These are phyloP conservation scores for Glutinoglossum americanum DNA, from an alignment of 495 filamentous ascomycete genomes.

Conservation along the genomic window DNA sequence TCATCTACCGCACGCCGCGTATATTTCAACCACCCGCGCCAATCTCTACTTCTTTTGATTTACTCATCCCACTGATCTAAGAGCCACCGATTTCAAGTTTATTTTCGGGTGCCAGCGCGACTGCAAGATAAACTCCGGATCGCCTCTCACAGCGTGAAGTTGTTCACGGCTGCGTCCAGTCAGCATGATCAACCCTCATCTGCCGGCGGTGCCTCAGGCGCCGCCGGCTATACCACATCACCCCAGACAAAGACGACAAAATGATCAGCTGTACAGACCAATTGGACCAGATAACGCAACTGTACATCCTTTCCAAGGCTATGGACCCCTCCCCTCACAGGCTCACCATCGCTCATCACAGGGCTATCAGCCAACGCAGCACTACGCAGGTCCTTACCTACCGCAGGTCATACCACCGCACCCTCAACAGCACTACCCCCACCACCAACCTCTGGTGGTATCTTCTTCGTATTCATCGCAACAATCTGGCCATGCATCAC, in stretches of 20 bases:
- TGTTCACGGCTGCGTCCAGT: slow-evolving; percentile 7
- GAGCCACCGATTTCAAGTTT: neutral
- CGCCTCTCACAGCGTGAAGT: neutral
- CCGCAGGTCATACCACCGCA: slow-evolving; percentile 7
- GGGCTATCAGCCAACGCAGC: neutral
- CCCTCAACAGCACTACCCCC: slow-evolving; percentile 16
- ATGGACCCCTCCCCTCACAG: slow-evolving; percentile 20
- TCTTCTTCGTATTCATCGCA: slow-evolving; percentile 25
- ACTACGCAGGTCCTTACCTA: neutral
- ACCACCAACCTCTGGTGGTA: slow-evolving; percentile 25
- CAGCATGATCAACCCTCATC: slow-evolving; percentile 34
- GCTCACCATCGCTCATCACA: neutral
- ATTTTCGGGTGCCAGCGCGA: neutral
- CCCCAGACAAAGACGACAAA: slow-evolving; percentile 21
- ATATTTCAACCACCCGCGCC: neutral
- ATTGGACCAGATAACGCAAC: slow-evolving; percentile 24
- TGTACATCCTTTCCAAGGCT: slow-evolving; percentile 23
- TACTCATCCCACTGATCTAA: neutral
- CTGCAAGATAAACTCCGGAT: neutral
- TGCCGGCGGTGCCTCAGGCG: slow-evolving; percentile 31
- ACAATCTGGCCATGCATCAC: slow-evolving; percentile 21
- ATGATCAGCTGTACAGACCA: slow-evolving; percentile 27
- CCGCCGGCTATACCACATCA: slow-evolving; percentile 28
- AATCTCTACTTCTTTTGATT: neutral
- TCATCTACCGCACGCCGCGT: neutral